These are phyloP conservation scores for Naganishia antarctica DNA, from an alignment of 768 basidiomycete genomes.

Conservation along the genomic window DNA sequence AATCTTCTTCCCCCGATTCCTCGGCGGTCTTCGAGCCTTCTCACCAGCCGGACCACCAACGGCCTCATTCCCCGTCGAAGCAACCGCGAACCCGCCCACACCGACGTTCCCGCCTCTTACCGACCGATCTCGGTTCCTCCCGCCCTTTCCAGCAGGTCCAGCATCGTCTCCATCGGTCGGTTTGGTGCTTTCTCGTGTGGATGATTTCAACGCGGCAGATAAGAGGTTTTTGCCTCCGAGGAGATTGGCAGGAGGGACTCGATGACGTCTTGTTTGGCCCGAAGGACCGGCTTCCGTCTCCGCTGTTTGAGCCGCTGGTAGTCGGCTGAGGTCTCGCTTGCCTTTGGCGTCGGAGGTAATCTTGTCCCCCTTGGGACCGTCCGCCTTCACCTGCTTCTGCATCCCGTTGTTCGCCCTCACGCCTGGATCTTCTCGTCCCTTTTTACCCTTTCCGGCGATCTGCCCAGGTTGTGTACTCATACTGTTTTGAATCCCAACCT, in stretches of 20 bases:
- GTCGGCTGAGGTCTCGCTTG: too few species aligned
- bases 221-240: conserved; percentile 1
- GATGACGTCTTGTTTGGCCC: background rate
- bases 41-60: background rate
- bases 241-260: background rate
- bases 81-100: background rate
- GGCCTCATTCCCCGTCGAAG: background rate
- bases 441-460: background rate
- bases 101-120: too few species aligned
- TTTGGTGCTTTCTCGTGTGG: background rate
- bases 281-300: background rate
- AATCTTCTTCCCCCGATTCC: background rate
- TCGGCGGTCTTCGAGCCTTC: background rate
- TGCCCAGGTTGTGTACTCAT: background rate
- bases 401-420: too few species aligned
- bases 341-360: background rate
- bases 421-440: too few species aligned
- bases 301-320: background rate
- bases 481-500: too few species aligned
- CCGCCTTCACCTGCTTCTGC: too few species aligned
- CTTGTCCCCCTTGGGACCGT: background rate
- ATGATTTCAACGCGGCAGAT: conserved; percentile 3
- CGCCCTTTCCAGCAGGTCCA: too few species aligned
- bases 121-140: too few species aligned
- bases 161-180: too few species aligned